phyloP scores from a whole-genome alignment of 352 stramenopile genomes.

The Pythium insidiosum region DNA sequence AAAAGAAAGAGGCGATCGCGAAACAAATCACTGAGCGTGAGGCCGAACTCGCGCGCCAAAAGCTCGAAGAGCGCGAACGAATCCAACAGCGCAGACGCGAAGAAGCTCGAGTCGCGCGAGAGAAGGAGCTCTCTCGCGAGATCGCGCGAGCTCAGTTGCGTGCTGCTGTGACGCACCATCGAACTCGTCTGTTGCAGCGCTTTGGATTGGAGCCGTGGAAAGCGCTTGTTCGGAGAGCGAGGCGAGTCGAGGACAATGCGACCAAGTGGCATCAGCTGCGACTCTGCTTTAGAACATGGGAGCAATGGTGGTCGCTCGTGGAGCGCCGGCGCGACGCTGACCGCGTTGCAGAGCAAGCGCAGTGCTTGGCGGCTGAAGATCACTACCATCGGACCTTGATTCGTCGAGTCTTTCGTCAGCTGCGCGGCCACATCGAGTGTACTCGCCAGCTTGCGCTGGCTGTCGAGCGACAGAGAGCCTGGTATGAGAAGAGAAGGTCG shows the following conservation, averaged over 20 bases:
- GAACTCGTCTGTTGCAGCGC: slow-evolving; percentile 30
- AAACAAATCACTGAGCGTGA: slow-evolving; percentile 33
- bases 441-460: slow-evolving; percentile 17
- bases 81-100: slow-evolving; percentile 29
- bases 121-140: slow-evolving; percentile 26
- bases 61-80: slow-evolving; percentile 26
- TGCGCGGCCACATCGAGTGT: neutral
- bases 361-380: slow-evolving; percentile 13
- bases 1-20: slow-evolving; percentile 31
- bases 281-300: slow-evolving; percentile 28
- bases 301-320: slow-evolving; percentile 29
- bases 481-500: slow-evolving; percentile 17
- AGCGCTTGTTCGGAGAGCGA: slow-evolving; percentile 14
- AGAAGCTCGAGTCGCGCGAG: slow-evolving; percentile 17
- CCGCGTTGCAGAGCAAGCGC: slow-evolving; percentile 14
- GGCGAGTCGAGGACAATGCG: slow-evolving; percentile 26
- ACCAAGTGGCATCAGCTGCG: slow-evolving; percentile 35
- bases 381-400: slow-evolving; percentile 11
- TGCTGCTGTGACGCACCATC: slow-evolving; percentile 22
- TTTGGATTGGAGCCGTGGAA: slow-evolving; percentile 41
- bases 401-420: slow-evolving; percentile 9
- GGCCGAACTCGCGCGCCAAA: slow-evolving; percentile 24
- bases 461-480: slow-evolving; percentile 21
- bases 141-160: slow-evolving; percentile 18
- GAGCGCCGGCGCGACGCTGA: slow-evolving; percentile 9